phyloP scores from a whole-genome alignment of 495 filamentous ascomycete species.

The Glutinoglossum americanum region DNA sequence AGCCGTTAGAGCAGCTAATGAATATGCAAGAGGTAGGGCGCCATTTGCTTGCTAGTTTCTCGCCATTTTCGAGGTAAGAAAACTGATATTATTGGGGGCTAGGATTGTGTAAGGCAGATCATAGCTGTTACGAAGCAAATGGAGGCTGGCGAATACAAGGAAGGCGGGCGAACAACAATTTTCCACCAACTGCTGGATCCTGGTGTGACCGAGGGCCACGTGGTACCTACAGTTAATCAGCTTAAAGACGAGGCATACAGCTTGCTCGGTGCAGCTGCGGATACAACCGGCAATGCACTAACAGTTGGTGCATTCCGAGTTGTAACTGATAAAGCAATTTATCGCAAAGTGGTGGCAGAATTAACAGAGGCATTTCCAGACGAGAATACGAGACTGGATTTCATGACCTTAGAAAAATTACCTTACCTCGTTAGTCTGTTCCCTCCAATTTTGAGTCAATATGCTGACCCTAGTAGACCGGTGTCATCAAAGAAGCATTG shows the following conservation, averaged over 20 bases:
- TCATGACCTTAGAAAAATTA: background rate
- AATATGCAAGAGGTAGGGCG: conserved; percentile 3
- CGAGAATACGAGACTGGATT: background rate
- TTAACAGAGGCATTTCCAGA: conserved; percentile 18
- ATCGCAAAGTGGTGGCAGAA: conserved; percentile 14
- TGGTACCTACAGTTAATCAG: conserved; percentile 8
- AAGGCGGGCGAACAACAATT: conserved; percentile 9
- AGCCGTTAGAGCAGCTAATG: too few species aligned
- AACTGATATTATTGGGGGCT: too few species aligned
- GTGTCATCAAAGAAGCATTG: background rate
- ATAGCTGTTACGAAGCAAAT: too few species aligned
- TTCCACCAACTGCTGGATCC: conserved; percentile 14
- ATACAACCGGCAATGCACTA: conserved; percentile 22
- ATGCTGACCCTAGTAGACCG: background rate
- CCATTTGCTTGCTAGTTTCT: too few species aligned
- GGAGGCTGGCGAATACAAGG: background rate
- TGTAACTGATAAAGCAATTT: conserved; percentile 14
- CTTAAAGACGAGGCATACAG: conserved; percentile 17
- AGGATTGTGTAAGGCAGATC: background rate
- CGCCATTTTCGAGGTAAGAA: too few species aligned
- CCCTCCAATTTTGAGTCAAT: background rate
- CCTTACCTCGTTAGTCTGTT: background rate
- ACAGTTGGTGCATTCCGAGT: conserved; percentile 18
- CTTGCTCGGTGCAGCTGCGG: conserved; percentile 17
- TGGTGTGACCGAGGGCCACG: conserved; percentile 9